Conservation (phyloP, 306 rosid genomes). For the Purshia tridentata region DNA sequence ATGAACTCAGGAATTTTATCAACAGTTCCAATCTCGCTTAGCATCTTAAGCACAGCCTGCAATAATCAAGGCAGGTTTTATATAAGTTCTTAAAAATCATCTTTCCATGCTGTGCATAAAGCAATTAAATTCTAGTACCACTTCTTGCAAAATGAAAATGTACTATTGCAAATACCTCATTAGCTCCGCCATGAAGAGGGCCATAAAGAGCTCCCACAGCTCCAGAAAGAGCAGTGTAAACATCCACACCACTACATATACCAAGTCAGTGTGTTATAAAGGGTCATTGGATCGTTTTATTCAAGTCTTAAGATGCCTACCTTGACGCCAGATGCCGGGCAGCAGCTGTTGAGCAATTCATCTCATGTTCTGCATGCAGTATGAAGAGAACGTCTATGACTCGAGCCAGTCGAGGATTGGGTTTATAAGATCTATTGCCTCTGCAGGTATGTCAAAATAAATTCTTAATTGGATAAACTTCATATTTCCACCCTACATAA, state of each 20-base stretch:
- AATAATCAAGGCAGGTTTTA: conserved; percentile 17
- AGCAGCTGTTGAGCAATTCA: conserved; percentile 92
- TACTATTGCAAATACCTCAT: conserved; percentile 53
- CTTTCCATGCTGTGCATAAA: not conserved
- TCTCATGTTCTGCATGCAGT: conserved; percentile 91
- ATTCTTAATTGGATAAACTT: not conserved
- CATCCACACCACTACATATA: conserved; percentile 78
- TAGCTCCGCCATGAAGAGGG: conserved; percentile 92
- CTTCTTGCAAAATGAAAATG: not conserved
- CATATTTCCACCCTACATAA: not conserved
- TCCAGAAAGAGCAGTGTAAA: conserved; percentile 84
- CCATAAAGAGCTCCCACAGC: conserved; percentile 91
- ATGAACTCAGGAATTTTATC: conserved; percentile 85
- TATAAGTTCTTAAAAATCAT: not conserved
- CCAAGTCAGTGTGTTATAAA: conserved; percentile 14
- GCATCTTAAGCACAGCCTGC: conserved; percentile 88
- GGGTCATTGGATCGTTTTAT: conserved; percentile 14
- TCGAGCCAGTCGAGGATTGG: conserved; percentile 78
- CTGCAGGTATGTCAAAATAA: conserved; percentile 40
- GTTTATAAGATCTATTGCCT: conserved; percentile 75
- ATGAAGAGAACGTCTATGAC: conserved; percentile 80
- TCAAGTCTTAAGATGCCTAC: conserved; percentile 32
- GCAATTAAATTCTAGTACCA: not conserved
- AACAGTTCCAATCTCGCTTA: conserved; percentile 75
- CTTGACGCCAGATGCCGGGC: conserved; percentile 91